Conservation (phyloP, 1,284 basidiomycete species). For the Ustilago hordei region DNA sequence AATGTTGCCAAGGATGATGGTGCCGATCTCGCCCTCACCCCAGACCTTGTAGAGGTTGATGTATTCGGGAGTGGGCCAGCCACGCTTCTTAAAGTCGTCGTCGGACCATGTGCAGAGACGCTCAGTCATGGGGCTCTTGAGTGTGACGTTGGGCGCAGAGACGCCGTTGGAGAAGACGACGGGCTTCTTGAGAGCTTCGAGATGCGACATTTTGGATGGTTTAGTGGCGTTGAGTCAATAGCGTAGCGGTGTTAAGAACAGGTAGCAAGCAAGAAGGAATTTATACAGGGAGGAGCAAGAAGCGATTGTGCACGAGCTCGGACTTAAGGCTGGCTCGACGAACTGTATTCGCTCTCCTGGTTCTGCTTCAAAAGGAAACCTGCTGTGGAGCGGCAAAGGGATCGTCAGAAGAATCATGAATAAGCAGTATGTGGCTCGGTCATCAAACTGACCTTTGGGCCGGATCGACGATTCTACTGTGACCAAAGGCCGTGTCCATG, state of each 20-base stretch:
- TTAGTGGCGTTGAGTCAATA: too few relatives aligned
- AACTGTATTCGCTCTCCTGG: background rate
- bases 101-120: constrained; percentile 61
- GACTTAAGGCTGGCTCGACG: constrained; percentile 14
- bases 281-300: too few relatives aligned
- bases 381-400: background rate
- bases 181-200: constrained; percentile 50
- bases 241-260: background rate
- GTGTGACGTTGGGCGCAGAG: constrained; percentile 53
- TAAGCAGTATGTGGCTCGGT: constrained; percentile 2
- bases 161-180: constrained; percentile 47
- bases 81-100: constrained; percentile 58
- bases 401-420: constrained; percentile 6
- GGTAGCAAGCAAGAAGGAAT: background rate
- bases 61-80: constrained; percentile 56
- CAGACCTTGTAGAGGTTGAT: constrained; percentile 63
- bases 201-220: constrained; percentile 35
- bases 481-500: constrained; percentile 4
- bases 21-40: constrained; percentile 62
- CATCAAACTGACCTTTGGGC: background rate
- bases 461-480: background rate
- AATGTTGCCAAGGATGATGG: constrained; percentile 62
- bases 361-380: background rate
- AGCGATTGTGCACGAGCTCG: constrained; percentile 2
- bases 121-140: constrained; percentile 66